Base-by-base conservation (phyloP, 2,329 filamentous ascomycete genomes). In the Incumbomyces delicatus region DNA sequence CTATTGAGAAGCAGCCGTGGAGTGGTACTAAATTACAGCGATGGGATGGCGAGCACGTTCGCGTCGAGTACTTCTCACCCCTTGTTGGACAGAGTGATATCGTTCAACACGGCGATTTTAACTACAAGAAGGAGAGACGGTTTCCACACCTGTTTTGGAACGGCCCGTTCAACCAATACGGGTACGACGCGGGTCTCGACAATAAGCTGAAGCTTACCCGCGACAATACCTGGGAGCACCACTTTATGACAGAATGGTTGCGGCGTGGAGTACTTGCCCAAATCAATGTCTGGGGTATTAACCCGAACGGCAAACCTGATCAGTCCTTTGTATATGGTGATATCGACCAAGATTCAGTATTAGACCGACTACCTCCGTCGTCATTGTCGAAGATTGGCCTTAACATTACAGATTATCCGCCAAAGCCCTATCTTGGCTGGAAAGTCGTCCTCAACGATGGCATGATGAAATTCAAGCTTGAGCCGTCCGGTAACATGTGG, bases 271-370 rank as follows among this genome's bases (percentile, higher is more conserved):
- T 74, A 2, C 64, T 73, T 40, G 73, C 78, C 47, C 78, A 82
- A 56, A 63, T 82, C 49, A 83, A 82, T 53, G 69, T 80, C 4
- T 83, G 80, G 80, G 80, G 80, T 43, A 77, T 82, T 59, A 79
- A 82, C 55, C 72, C 74, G 0, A 73, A 81, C 60, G 77, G 78
- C 16, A 64, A 75, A 53, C 78, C 80, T 0, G 80, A 83, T 59
- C 69, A 77, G 50, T 73, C 72, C 6, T 71, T 68, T 46, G 72
- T 80, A 2, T 75, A 72, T 50, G 80, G 80, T 17, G 80, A 83
- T 58, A 71, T 80, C 12, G 76, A 83, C 55, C 66, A 67, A 20
- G 78, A 83, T 57, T 69, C 68, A 2, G 67, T 83, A 5, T 63
- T 82, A 16, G 80, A 83, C 58, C 76, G 77, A 33, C 67, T 83